phyloP scores from a whole-genome alignment of 192 early-diverging fungal species.

The Chytriomyces confervae region DNA sequence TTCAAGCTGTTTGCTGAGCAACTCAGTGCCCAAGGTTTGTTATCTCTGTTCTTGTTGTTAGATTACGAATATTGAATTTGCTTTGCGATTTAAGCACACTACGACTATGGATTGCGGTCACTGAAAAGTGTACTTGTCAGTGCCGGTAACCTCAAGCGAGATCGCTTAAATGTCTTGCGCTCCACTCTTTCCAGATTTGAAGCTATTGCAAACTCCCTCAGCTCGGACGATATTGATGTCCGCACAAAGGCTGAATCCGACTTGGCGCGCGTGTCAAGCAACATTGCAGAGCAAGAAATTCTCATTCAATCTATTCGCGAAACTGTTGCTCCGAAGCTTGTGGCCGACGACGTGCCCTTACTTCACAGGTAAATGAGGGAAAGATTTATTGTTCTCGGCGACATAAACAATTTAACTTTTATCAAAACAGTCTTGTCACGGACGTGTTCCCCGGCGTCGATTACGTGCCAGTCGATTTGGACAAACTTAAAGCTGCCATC shows the following conservation, averaged over 20 bases:
- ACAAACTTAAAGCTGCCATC: slow-evolving; percentile 75
- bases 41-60: neutral
- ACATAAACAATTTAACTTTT: neutral
- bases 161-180: slow-evolving; percentile 65
- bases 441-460: slow-evolving; percentile 95
- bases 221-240: slow-evolving; percentile 33
- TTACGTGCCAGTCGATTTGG: slow-evolving; percentile 79
- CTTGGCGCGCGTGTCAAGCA: slow-evolving; percentile 61
- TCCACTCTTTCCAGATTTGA: slow-evolving; percentile 49
- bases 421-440: slow-evolving; percentile 67
- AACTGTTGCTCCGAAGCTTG: slow-evolving; percentile 97
- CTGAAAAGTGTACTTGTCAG: slow-evolving; percentile 97
- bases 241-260: slow-evolving; percentile 48
- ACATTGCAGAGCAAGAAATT: slow-evolving; percentile 84
- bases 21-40: slow-evolving; percentile 76
- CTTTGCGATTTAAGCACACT: slow-evolving; percentile 66
- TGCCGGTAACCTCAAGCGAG: slow-evolving; percentile 98
- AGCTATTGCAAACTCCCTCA: slow-evolving; percentile 50
- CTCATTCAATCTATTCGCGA: slow-evolving; percentile 97
- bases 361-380: slow-evolving; percentile 64
- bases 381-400: slow-evolving; percentile 4
- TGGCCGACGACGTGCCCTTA: slow-evolving; percentile 92
- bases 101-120: slow-evolving; percentile 98
- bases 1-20: slow-evolving; percentile 96
- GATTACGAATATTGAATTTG: neutral